Base-by-base conservation (phyloP, 495 filamentous ascomycete genomes). In the Pyrenula massariospora region DNA sequence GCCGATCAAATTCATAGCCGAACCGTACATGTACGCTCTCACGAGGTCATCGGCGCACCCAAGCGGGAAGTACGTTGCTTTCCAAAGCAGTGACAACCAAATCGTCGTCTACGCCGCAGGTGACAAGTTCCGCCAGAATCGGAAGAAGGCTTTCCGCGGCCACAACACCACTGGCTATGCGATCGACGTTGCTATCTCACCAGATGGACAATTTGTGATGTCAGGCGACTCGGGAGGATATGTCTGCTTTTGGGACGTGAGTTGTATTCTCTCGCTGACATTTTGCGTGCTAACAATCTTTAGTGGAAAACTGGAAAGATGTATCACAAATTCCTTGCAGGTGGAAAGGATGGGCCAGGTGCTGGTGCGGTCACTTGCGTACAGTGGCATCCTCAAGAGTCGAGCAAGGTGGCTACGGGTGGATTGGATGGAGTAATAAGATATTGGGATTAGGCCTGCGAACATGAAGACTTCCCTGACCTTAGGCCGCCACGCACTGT, bases 241-340 rank as follows among this genome's bases (percentile, higher is more conserved):
- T 62, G 84, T 92, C 50, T 96, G 88, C 69, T 96, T 95, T 73
- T 98, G 91, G 91, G 92, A 96, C 68, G n/a, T n/a, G n/a, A n/a
- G n/a, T n/a, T n/a, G n/a, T n/a, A n/a, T n/a, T n/a, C n/a, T n/a
- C n/a, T n/a, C n/a, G n/a, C n/a, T n/a, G n/a, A n/a, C n/a, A n/a
- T n/a, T n/a, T n/a, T n/a, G n/a, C n/a, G n/a, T n/a, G n/a, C n/a
- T n/a, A n/a, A n/a, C n/a, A n/a, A n/a, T n/a, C n/a, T n/a, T n/a
- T n/a, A n/a, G n/a, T 97, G 88, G 84, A 98, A 97, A 82, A 96
- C 89, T 42, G 90, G 91, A 63, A 97, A 95, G 72, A 89, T 98
- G 88, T 96, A 86, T 69, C 87, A 93, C 70, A 97, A 97, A 81
- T 81, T 98, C 55, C 75, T 85, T 69, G 91, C 89, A 1, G 81